These are phyloP conservation scores for Backusella morwellensis DNA, from an alignment of 192 early-diverging fungal species.

Conservation along the genomic window DNA sequence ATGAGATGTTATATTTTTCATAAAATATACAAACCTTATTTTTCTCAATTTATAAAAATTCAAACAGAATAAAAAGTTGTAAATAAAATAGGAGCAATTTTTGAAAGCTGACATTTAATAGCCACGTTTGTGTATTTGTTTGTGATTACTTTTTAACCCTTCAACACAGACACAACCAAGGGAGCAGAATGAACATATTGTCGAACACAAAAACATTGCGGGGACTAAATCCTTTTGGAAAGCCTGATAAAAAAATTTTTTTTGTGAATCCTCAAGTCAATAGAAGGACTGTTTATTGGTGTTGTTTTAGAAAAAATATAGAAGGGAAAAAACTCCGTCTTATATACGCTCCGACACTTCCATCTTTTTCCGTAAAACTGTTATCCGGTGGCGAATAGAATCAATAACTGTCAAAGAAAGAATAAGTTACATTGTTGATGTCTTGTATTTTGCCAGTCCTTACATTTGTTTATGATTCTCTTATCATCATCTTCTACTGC, in stretches of 20 bases:
- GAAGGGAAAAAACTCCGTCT: background rate
- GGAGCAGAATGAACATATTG: background rate
- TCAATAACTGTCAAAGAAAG: constrained; percentile 25
- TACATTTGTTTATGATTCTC: constrained; percentile 53
- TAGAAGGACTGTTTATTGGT: background rate
- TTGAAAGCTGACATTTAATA: constrained; percentile 15
- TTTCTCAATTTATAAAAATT: background rate
- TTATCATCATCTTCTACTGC: constrained; percentile 54
- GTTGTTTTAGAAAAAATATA: background rate
- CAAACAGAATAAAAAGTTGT: background rate
- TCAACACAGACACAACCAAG: background rate
- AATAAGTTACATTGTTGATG: background rate
- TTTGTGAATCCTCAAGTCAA: background rate
- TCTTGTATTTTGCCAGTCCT: background rate
- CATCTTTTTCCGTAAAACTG: constrained; percentile 28
- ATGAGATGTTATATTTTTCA: background rate
- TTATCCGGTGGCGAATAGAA: constrained; percentile 30
- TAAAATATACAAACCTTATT: background rate
- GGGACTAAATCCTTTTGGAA: background rate
- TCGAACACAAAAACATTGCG: background rate
- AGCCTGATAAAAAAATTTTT: background rate
- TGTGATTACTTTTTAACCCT: background rate
- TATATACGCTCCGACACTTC: constrained; percentile 2
- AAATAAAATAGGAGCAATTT: constrained; percentile 8
- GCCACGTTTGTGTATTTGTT: constrained; percentile 1